Base-by-base conservation (phyloP, 768 basidiomycete genomes). In the Psilocybe cyanescens region DNA sequence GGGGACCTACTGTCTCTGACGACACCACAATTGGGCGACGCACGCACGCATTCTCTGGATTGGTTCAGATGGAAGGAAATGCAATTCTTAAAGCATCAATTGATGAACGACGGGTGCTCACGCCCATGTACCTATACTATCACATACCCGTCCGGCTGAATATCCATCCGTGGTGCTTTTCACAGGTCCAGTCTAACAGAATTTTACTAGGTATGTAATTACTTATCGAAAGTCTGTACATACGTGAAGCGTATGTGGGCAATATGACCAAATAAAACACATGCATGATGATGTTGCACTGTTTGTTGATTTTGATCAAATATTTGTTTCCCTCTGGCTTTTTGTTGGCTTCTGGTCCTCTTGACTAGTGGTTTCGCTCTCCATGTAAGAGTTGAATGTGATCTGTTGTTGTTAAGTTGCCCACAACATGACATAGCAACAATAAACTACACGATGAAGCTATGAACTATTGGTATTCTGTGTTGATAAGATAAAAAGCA, bases 71-170 rank as follows among this genome's bases (percentile, higher is more conserved):
- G 46, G 53, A 55, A 60, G 53, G 35, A 55, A 24, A 48, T 19
- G 29, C 33, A 45, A 14, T 41, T 55, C 59, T 16, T 24, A 47
- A 54, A 45, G 30, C 52, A 60, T 54, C 61, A 46, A 24, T 57
- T 52, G 33, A 53, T 30, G 55, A 62, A 57, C n/a, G 29, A 44
- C 29, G 24, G 17, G 37, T 44, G 28, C 39, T 12, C 41, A 51
- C 37, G 49, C 48, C 39, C 39, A 49, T 19, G 55, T 24, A 57
- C 49, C 57, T 61, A 37, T 61, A 61, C 45, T 44, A 17, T 35
- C n/a, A 19, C 45, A 58, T 62, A 58, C 57, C 57, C 61, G 31
- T 41, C 45, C 31, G 61, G 19, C 24, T 57, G 31, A 46, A 53
- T 12, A 12, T 35, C 37, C 24, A 51, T 53, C 56, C 39, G 31